Evolutionary conservation across 495 filamentous ascomycete species (phyloP), one percentile per base, ranked within the genome.

Genomic region (Neurospora sp.): DNA sequence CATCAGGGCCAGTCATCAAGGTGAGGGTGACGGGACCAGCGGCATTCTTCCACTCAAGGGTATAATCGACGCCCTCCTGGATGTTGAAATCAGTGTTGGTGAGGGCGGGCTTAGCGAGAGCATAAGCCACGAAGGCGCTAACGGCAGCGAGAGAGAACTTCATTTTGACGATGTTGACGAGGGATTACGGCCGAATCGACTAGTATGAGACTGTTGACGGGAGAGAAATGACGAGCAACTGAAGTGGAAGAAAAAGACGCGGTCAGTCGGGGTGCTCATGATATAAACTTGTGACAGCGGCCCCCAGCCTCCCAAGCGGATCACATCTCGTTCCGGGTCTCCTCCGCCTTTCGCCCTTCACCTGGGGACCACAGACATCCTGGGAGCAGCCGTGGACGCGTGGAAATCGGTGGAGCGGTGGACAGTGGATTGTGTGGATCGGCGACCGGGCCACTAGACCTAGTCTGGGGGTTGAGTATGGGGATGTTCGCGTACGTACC

Each of bases 11-110:
- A 18, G 78, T 71, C 78, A 82, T 77, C 41, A 86, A 73, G 40
- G 71, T 78, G 59, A 86, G 72, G 47, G 79, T 82, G 71, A 85
- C 82, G 8, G 81, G 75, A 8, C 81, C 82, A 18, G 70, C 22
- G 22, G 82, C 83, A 39, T 74, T 76, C 31, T 72, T 47, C 83
- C 83, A 86, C 68, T 74, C 82, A 68, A 86, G 72, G 70, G 80
- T 81, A 76, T 85, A 85, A 39, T 82, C 75, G 73, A 76, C 42
- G 70, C 80, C 83, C 71, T 76, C 82, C 45, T 68, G 8, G 42
- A 85, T 78, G 12, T 79, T 68, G 73, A 80, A 86, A 74, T 73
- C 71, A 71, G 72, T 77, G 81, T 86, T 86, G 81, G 79, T 81
- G 76, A 86, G 69, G n/a, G 68, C 68, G 68, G 78, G 73, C 74